Percentiles rank a stretch among this genome's conserved stretches.
These are phyloP conservation scores for Taxawa tesnikishii DNA, from an alignment of 2,329 filamentous ascomycete species.

Conservation along the genomic window DNA sequence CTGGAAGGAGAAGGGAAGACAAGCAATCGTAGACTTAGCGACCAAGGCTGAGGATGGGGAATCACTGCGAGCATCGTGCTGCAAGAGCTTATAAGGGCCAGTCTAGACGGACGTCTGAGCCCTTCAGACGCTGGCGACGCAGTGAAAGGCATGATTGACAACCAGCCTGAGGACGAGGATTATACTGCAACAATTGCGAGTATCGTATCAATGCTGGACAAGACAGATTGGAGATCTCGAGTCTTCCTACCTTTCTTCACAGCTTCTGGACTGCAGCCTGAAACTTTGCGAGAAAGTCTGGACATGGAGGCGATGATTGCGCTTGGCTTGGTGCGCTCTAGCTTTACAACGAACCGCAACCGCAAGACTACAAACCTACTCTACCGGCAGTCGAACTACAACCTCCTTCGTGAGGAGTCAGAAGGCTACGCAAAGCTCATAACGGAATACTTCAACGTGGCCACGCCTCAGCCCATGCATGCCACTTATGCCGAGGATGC, in stretches of 20 bases:
- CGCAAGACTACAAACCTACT: conserved; percentile 85
- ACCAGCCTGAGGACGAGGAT: conserved; percentile 33
- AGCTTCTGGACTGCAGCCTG: conserved; percentile 58
- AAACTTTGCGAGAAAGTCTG: conserved; percentile 68
- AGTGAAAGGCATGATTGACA: conserved; percentile 58
- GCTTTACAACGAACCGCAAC: conserved; percentile 71
- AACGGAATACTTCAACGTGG: conserved; percentile 88
- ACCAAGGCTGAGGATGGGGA: conserved; percentile 51
- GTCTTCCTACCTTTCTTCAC: conserved; percentile 56
- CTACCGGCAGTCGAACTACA: conserved; percentile 95
- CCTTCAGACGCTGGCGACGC: conserved; percentile 57
- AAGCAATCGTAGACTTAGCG: conserved; percentile 54
- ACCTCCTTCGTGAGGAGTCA: conserved; percentile 84
- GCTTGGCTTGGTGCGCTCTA: conserved; percentile 71
- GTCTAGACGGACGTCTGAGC: conserved; percentile 55
- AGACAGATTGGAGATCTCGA: conserved; percentile 50
- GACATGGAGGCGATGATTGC: conserved; percentile 65
- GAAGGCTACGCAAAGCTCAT: conserved; percentile 95
- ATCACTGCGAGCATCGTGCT: conserved; percentile 60
- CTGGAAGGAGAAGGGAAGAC: conserved; percentile 58
- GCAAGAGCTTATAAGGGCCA: conserved; percentile 72
- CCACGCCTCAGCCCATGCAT: conserved; percentile 50
- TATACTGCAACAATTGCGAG: conserved; percentile 61
- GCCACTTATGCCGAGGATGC: conserved; percentile 71
- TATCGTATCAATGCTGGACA: conserved; percentile 65